Conservation (phyloP, 1,139 yeast species). For the Suhomyces choctaworum region DNA sequence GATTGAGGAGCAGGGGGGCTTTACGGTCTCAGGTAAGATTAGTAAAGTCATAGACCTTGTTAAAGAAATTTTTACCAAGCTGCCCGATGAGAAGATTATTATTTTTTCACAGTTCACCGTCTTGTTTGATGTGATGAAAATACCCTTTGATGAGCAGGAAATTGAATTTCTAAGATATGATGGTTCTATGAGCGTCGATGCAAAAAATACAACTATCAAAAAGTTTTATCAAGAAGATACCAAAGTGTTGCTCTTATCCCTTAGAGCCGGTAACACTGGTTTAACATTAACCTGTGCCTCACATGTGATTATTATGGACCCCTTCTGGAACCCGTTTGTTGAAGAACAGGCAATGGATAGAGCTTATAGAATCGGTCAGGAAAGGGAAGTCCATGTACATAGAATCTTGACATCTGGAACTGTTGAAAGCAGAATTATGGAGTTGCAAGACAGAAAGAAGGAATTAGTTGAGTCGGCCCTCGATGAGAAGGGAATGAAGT, state of each 20-base stretch:
- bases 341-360: constrained; percentile 97
- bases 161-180: constrained; percentile 67
- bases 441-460: constrained; percentile 71
- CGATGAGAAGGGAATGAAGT: constrained; percentile 71
- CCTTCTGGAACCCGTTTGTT: constrained; percentile 96
- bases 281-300: constrained; percentile 90
- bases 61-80: constrained; percentile 37
- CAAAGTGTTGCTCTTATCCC: constrained; percentile 65
- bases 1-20: constrained; percentile 32
- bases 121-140: constrained; percentile 67
- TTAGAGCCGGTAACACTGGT: constrained; percentile 93
- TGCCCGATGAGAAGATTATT: constrained; percentile 63
- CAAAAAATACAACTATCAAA: constrained; percentile 62
- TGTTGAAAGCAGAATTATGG: constrained; percentile 84
- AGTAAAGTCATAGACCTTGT: constrained; percentile 49
- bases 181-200: constrained; percentile 73
- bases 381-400: constrained; percentile 70
- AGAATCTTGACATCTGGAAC: constrained; percentile 64
- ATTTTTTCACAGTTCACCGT: constrained; percentile 85
- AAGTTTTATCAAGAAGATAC: constrained; percentile 59
- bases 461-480: constrained; percentile 74
- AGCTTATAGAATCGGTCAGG: constrained; percentile 91
- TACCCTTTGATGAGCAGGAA: constrained; percentile 50
- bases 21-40: constrained; percentile 57
- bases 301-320: constrained; percentile 86